These are phyloP conservation scores for Chrysosphaeria jannelii DNA, from an alignment of 2,329 filamentous ascomycete genomes.

Conservation along the genomic window DNA sequence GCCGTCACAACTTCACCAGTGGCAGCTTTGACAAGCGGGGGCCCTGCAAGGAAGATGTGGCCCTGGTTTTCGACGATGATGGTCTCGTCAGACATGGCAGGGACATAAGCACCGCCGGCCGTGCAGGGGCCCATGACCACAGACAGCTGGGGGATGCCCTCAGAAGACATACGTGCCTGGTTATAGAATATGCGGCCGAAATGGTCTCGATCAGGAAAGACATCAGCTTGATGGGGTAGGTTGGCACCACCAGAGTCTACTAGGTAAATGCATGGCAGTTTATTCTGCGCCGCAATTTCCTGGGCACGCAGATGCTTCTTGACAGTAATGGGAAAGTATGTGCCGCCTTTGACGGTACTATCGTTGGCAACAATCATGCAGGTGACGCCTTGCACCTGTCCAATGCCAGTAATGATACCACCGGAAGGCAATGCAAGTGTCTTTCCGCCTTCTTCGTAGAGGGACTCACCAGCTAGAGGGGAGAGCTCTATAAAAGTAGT, in stretches of 20 bases:
- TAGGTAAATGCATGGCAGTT: conserved; percentile 65
- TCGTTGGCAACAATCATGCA: conserved; percentile 92
- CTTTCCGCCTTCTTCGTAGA: conserved; percentile 42
- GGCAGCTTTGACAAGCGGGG: conserved; percentile 80
- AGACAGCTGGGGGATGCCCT: conserved; percentile 73
- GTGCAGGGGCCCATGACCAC: conserved; percentile 97
- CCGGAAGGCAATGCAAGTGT: conserved; percentile 34
- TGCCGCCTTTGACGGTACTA: conserved; percentile 88
- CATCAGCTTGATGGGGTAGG: conserved; percentile 77
- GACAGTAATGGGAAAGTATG: conserved; percentile 89
- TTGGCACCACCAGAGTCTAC: conserved; percentile 92
- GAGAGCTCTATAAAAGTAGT: conserved; percentile 85
- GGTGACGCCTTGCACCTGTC: conserved; percentile 64
- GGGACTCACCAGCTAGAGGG: conserved; percentile 57
- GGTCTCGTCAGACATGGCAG: conserved; percentile 88
- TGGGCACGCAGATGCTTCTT: conserved; percentile 93
- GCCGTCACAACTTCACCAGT: conserved; percentile 78
- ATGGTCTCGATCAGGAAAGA: conserved; percentile 83
- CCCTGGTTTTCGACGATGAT: conserved; percentile 91
- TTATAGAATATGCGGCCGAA: conserved; percentile 98
- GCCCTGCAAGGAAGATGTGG: conserved; percentile 90
- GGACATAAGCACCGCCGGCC: conserved; percentile 82
- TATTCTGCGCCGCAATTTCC: conserved; percentile 69
- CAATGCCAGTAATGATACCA: conserved; percentile 78
- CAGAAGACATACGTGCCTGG: conserved; percentile 71